Evolutionary conservation across 345 rosid genomes (phyloP).

Genomic region (Eucalyptus pumila): DNA sequence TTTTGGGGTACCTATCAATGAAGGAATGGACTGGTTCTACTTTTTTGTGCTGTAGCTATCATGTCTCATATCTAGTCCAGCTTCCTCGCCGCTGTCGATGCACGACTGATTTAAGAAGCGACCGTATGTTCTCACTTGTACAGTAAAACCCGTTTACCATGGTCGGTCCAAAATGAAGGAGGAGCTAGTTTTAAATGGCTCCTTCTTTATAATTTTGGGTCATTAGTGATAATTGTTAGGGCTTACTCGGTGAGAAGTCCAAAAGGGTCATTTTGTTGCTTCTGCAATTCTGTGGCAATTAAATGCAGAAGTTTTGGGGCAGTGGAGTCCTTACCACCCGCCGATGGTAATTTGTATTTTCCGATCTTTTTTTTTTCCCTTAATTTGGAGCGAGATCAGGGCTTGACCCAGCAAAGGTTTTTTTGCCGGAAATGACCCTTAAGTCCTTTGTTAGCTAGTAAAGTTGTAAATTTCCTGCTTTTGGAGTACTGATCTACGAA

Average conservation of each 20-base stretch:
- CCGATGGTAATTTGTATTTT: neutral
- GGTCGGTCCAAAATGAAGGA: no score
- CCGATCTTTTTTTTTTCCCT: neutral
- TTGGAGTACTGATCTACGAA: neutral
- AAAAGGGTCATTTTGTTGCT: no score
- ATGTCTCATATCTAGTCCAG: neutral
- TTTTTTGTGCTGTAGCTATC: neutral
- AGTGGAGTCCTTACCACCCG: conserved; percentile 1
- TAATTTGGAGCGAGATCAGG: neutral
- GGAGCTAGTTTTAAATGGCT: no score
- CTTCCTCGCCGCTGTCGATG: neutral
- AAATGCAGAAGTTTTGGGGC: neutral
- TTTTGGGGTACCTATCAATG: neutral
- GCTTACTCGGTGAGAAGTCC: no score
- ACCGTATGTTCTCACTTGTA: neutral
- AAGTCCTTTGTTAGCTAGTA: neutral
- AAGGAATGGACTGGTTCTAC: neutral
- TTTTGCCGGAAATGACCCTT: neutral
- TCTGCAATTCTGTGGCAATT: no score
- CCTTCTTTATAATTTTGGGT: no score
- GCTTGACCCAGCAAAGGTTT: neutral
- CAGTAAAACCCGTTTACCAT: neutral
- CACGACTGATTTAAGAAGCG: neutral
- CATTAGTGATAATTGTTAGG: no score
- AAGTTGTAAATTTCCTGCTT: neutral